Evolutionary conservation across 371 early-diverging fungal genomes (phyloP).

Genomic region (Syncephalastrum monosporum): DNA sequence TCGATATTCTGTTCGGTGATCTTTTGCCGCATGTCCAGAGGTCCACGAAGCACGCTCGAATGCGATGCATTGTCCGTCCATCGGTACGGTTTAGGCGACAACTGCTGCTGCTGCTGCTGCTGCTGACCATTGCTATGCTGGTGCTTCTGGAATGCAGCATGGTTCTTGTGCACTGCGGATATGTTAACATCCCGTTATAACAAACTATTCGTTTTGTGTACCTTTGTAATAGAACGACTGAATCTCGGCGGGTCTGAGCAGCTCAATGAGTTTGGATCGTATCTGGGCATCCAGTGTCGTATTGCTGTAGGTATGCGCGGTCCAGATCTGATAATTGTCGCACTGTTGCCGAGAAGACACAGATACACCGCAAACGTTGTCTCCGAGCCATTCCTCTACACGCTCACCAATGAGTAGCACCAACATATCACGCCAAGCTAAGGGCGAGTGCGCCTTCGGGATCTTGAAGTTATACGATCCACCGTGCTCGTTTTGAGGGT

Average conservation of each 20-base stretch:
- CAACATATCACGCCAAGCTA: conserved; percentile 58
- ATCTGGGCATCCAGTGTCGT: conserved; percentile 30
- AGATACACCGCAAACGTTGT: conserved; percentile 62
- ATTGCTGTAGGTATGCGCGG: conserved; percentile 38
- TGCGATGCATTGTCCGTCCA: conserved; percentile 14
- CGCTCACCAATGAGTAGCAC: conserved; percentile 62
- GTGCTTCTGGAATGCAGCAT: conserved; percentile 41
- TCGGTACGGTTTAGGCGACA: not conserved
- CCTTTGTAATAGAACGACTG: conserved; percentile 65
- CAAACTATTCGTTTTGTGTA: conserved; percentile 11
- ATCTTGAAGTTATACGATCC: conserved; percentile 74
- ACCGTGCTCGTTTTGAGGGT: conserved; percentile 73
- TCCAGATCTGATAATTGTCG: conserved; percentile 69
- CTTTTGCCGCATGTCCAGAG: conserved; percentile 24
- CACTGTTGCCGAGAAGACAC: conserved; percentile 59
- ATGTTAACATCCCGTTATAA: not conserved
- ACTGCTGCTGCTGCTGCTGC: not conserved
- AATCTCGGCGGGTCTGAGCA: conserved; percentile 47
- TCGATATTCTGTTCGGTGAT: conserved; percentile 34
- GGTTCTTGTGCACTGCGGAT: conserved; percentile 45
- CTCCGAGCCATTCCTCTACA: conserved; percentile 56
- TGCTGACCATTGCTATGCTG: conserved; percentile 5
- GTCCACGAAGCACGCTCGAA: conserved; percentile 6
- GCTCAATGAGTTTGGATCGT: conserved; percentile 38
- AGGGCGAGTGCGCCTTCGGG: conserved; percentile 48